Percentiles rank a stretch among this genome's conserved stretches.
These are phyloP conservation scores for Phytophthora pinifolia DNA, from an alignment of 352 stramenopile species.

Conservation along the genomic window DNA sequence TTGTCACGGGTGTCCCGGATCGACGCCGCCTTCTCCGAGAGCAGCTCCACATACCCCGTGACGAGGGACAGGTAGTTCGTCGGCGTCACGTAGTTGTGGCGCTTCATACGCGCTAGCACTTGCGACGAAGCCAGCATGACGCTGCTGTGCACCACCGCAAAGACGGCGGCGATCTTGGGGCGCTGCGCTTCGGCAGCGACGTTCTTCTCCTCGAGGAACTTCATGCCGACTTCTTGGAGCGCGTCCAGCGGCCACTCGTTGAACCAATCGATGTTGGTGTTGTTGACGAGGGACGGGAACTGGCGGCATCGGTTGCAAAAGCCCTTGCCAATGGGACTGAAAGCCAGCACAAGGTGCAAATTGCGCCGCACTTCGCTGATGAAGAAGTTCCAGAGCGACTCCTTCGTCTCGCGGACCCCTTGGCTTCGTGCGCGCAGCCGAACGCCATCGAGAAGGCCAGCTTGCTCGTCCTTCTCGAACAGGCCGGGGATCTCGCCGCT, in stretches of 20 bases:
- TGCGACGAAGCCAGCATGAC: constrained; percentile 82
- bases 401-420: constrained; percentile 87
- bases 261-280: constrained; percentile 95
- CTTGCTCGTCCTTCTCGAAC: constrained; percentile 92
- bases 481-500: constrained; percentile 91
- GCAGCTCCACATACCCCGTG: constrained; percentile 88
- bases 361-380: constrained; percentile 91
- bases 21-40: constrained; percentile 70
- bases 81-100: constrained; percentile 94
- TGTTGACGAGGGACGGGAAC: constrained; percentile 94
- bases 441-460: constrained; percentile 83
- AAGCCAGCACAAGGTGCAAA: constrained; percentile 91
- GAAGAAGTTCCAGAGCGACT: constrained; percentile 92
- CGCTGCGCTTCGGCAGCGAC: constrained; percentile 69
- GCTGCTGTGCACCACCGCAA: constrained; percentile 88
- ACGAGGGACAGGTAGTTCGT: constrained; percentile 94
- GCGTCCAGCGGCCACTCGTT: constrained; percentile 92
- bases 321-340: constrained; percentile 90
- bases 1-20: constrained; percentile 82
- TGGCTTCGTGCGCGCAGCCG: constrained; percentile 61
- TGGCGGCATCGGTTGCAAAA: constrained; percentile 85
- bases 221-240: constrained; percentile 91
- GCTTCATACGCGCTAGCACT: constrained; percentile 89
- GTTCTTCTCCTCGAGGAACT: constrained; percentile 91
- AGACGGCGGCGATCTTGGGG: constrained; percentile 85